Base-by-base conservation (phyloP, 2,329 filamentous ascomycete genomes). In the Macrophomina phaseolina region DNA sequence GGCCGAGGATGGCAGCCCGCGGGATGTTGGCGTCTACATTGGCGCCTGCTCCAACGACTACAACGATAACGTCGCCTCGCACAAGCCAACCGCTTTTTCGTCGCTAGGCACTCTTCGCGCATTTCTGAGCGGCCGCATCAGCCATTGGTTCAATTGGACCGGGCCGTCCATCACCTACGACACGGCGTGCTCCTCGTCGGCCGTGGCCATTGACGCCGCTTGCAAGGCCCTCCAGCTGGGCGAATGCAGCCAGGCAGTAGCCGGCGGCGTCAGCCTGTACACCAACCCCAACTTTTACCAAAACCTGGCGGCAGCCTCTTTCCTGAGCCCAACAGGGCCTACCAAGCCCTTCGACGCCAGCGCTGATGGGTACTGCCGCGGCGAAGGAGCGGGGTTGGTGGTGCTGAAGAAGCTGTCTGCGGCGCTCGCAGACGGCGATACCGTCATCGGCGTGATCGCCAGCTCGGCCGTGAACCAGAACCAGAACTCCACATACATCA, bases 331-430 rank as follows among this genome's bases (percentile, higher is more conserved):
- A 0, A 81, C 78, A 1, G 82, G 83, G 0, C 74, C 79, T 9
- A 86, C 85, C 68, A 84, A 84, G 55, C 67, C 71, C 5, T 61
- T 61, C 36, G 56, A 61, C 36, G 56, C 56, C 5, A 16, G 9
- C 5, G 84, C 83, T 0, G 81, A 85, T 70, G 84, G 84, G 9
- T 86, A 86, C 68, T 84, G 82, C 66, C 79, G 84, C n/a, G 83
- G 77, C 8, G 84, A 86, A 53, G 83, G 78, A 11, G 77, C 81
- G 28, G 84, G 79, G 0, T 75, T 81, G 5, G 74, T 86, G 4
- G 76, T 86, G 3, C 67, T 86, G 28, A 86, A 86, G 71, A 73
- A 79, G 8, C 72, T 85, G 1, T 75, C 80, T 9, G 79, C 83
- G 71, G 85, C 85, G 1, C 65, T 81, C 23, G 78, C 78, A 2